Base-by-base conservation (phyloP, 495 filamentous ascomycete genomes). In the Hamigera avellanea region DNA sequence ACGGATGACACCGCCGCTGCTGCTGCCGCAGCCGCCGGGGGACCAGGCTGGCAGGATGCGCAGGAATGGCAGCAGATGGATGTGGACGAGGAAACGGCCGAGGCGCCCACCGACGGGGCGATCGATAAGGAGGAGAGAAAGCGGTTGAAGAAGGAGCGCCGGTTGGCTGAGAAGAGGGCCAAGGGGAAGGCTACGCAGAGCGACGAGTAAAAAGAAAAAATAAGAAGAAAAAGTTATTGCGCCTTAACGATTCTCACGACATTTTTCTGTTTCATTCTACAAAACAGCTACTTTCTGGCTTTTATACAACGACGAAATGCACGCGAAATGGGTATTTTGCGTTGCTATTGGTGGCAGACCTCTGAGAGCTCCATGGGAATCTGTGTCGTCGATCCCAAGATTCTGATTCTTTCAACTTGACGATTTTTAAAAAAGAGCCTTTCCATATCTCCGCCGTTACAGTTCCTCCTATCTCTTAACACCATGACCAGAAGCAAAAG, bases 101-200 rank as follows among this genome's bases (percentile, higher is more conserved):
- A 45, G 19, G 30, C 15, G 14, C 33, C 33, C n/a, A 14, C 12
- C 2, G 39, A 39, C 30, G 19, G 4, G 37, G 12, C 19, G 21
- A 6, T 64, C 34, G 66, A 70, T 43, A 72, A 68, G 48, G 66
- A 66, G 33, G 66, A 63, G 45, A 49, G 67, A 38, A 70, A 70
- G 52, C 50, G 56, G 19, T 58, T 54, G 50, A 72, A 72, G 56
- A 71, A 68, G 49, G 66, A 70, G 50, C 57, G 63, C 52, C 49
- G 55, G 19, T 39, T 58, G 42, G 55, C 62, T 19, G 53, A 62
- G 46, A 71, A 64, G 52, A 60, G 48, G 44, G 48, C 61, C 17
- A 66, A 61, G 52, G 57, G 53, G 37, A 61, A 44, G 36, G 40
- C 49, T 45, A 54, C 32, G 17, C 44, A 57, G 48, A 52, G 34